phyloP scores from a whole-genome alignment of 1,284 basidiomycete genomes.

The Microbotryomycetes sp. region DNA sequence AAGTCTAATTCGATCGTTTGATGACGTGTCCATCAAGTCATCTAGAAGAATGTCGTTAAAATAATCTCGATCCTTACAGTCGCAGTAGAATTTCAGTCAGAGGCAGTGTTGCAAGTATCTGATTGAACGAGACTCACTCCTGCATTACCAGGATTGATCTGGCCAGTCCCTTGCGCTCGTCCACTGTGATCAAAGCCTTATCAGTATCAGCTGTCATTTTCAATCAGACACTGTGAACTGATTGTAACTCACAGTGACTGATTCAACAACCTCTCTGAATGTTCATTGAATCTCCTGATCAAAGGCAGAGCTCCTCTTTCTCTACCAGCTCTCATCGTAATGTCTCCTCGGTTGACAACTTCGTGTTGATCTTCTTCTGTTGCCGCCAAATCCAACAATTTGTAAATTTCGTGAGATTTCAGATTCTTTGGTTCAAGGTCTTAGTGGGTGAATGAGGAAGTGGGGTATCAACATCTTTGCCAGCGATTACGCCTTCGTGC shows the following conservation, averaged over 20 bases:
- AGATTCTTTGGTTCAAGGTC: conserved; percentile 72
- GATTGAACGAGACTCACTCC: conserved; percentile 18
- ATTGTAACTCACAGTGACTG: conserved; percentile 38
- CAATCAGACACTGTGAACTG: not conserved
- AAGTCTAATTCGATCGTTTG: conserved; percentile 62
- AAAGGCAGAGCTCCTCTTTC: conserved; percentile 81
- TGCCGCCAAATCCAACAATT: conserved; percentile 77
- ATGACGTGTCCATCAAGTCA: conserved; percentile 67
- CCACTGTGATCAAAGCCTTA: not conserved
- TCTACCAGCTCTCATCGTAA: conserved; percentile 92
- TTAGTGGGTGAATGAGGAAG: conserved; percentile 40
- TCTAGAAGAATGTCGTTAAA: conserved; percentile 76
- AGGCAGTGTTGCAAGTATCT: not conserved
- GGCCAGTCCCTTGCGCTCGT: not conserved
- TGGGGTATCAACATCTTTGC: conserved; percentile 1
- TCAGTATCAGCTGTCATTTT: not conserved
- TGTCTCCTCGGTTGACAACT: conserved; percentile 66
- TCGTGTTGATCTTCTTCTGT: conserved; percentile 88
- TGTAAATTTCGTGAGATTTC: conserved; percentile 61
- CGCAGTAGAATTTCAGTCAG: not conserved
- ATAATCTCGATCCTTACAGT: conserved; percentile 37
- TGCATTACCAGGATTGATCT: conserved; percentile 28
- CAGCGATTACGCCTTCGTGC: not conserved
- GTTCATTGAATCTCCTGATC: conserved; percentile 95
- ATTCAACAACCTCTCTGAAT: conserved; percentile 80